These are phyloP conservation scores for Starmerella scarabaei DNA, from an alignment of 805 yeast genomes.

Conservation along the genomic window DNA sequence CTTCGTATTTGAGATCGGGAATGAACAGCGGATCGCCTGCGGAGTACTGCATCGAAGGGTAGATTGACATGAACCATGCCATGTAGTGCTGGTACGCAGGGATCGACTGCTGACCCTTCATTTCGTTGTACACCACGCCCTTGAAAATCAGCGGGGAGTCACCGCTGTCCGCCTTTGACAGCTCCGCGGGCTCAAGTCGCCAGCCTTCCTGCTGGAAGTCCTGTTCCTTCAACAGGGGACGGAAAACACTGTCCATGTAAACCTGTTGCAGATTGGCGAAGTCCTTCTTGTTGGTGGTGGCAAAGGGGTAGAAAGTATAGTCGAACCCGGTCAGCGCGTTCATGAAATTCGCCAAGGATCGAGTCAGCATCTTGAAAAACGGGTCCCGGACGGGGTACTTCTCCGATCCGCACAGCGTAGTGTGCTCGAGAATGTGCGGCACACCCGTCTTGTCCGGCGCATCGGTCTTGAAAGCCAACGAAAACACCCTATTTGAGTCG, in stretches of 20 bases:
- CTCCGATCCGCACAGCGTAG: constrained; percentile 86
- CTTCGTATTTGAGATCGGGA: constrained; percentile 60
- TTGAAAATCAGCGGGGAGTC: constrained; percentile 51
- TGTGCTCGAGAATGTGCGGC: constrained; percentile 92
- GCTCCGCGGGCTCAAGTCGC: constrained; percentile 75
- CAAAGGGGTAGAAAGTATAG: constrained; percentile 89
- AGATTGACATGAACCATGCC: constrained; percentile 67
- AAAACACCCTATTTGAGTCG: constrained; percentile 77
- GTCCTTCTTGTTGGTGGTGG: constrained; percentile 79
- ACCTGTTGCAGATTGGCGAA: constrained; percentile 74
- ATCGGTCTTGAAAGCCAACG: constrained; percentile 80
- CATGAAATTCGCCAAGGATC: constrained; percentile 94
- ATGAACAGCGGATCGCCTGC: constrained; percentile 89
- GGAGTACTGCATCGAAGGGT: constrained; percentile 73
- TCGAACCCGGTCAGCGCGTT: constrained; percentile 98
- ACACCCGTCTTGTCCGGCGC: constrained; percentile 94
- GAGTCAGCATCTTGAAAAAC: constrained; percentile 88
- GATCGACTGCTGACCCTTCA: constrained; percentile 94
- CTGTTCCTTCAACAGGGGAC: constrained; percentile 60
- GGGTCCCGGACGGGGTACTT: constrained; percentile 94
- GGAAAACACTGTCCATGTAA: constrained; percentile 74
- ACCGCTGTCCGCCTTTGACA: constrained; percentile 25
- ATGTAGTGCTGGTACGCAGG: constrained; percentile 76
- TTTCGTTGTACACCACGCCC: constrained; percentile 95
- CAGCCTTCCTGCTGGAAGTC: constrained; percentile 96